These are phyloP conservation scores for Beauveria sp. DNA, from an alignment of 2,329 filamentous ascomycete species.

Conservation along the genomic window DNA sequence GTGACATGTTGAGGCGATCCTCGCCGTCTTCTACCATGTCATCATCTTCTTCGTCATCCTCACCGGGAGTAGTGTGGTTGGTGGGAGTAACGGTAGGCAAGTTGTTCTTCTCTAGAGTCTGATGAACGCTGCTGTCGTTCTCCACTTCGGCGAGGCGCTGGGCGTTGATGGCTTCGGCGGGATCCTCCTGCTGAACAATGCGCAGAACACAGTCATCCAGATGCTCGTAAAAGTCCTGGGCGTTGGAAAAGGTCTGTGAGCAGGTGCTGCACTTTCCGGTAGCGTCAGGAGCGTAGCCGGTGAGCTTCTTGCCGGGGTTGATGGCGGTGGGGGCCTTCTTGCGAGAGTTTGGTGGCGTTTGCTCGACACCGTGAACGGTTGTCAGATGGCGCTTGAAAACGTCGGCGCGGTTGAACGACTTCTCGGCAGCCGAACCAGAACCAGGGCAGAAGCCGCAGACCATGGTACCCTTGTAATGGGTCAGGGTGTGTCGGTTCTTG, in stretches of 20 bases:
- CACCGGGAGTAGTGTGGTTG: constrained; percentile 18
- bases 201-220: constrained; percentile 69
- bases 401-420: constrained; percentile 91
- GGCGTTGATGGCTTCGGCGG: constrained; percentile 60
- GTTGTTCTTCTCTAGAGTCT: constrained; percentile 57
- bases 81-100: constrained; percentile 39
- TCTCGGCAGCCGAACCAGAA: constrained; percentile 80
- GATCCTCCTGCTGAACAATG: constrained; percentile 65
- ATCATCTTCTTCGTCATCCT: constrained; percentile 48
- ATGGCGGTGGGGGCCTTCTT: constrained; percentile 49
- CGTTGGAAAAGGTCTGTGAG: constrained; percentile 80
- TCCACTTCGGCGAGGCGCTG: constrained; percentile 58
- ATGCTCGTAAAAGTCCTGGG: constrained; percentile 98
- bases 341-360: constrained; percentile 84
- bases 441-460: constrained; percentile 92
- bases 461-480: constrained; percentile 96
- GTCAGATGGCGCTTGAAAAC: constrained; percentile 94
- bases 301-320: constrained; percentile 54
- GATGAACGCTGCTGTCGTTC: constrained; percentile 53
- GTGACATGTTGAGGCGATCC: constrained; percentile 34
- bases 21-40: constrained; percentile 46
- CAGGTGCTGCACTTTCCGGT: constrained; percentile 96
- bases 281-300: constrained; percentile 65
- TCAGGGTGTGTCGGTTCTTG: constrained; percentile 89
- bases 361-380: constrained; percentile 84